These are phyloP conservation scores for Lepidium campestre DNA, from an alignment of 441 rosid genomes.

Conservation along the genomic window DNA sequence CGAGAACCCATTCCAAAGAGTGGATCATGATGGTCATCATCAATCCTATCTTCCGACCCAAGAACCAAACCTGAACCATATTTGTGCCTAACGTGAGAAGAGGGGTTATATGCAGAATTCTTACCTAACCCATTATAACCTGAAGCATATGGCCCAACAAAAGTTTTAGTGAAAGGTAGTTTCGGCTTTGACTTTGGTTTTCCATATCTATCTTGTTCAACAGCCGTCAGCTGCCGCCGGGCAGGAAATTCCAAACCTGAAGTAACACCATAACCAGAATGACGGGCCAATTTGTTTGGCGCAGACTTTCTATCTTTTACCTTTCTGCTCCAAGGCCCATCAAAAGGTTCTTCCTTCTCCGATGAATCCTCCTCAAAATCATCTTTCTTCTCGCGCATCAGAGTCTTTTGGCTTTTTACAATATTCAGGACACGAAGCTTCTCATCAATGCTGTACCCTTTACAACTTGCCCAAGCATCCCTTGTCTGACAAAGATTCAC, in stretches of 20 bases:
- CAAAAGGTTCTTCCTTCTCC: slow-evolving; percentile 55
- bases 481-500: slow-evolving; percentile 74
- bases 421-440: slow-evolving; percentile 87
- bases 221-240: slow-evolving; percentile 33
- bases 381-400: slow-evolving; percentile 70
- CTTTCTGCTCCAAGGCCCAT: slow-evolving; percentile 53
- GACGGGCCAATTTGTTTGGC: slow-evolving; percentile 36
- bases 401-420: slow-evolving; percentile 74
- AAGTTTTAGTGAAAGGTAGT: slow-evolving; percentile 34
- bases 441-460: slow-evolving; percentile 82
- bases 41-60: slow-evolving; percentile 46
- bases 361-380: slow-evolving; percentile 59
- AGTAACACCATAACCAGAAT: slow-evolving; percentile 37
- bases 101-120: slow-evolving; percentile 45
- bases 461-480: slow-evolving; percentile 82
- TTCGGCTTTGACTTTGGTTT: slow-evolving; percentile 64
- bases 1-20: slow-evolving; percentile 53
- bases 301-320: slow-evolving; percentile 49
- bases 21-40: slow-evolving; percentile 51
- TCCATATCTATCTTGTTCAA: slow-evolving; percentile 45
- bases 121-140: slow-evolving; percentile 41
- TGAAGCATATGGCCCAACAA: slow-evolving; percentile 36
- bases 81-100: slow-evolving; percentile 38
- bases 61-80: slow-evolving; percentile 40
- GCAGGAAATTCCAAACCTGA: slow-evolving; percentile 44